Conservation (phyloP, 805 yeast genomes). For the Blastobotrys terrestris region DNA sequence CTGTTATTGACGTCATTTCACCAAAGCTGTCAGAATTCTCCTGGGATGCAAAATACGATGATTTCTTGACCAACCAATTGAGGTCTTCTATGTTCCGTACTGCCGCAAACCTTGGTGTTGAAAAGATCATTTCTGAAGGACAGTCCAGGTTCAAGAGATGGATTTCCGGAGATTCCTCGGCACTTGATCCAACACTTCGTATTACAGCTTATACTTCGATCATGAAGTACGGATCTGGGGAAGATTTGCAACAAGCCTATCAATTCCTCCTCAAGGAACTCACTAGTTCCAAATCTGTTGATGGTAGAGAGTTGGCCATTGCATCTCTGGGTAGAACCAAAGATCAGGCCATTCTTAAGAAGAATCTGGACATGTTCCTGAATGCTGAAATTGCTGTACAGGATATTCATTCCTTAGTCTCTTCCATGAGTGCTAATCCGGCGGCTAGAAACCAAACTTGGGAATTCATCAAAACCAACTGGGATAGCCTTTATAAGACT, state of each 20-base stretch:
- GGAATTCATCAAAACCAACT: conserved; percentile 45
- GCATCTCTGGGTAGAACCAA: conserved; percentile 46
- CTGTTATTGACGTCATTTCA: conserved; percentile 48
- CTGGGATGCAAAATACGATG: conserved; percentile 49
- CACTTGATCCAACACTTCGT: conserved; percentile 46
- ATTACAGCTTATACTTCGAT: conserved; percentile 39
- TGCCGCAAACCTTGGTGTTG: conserved; percentile 50
- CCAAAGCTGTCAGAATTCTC: conserved; percentile 48
- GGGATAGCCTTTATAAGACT: conserved; percentile 37
- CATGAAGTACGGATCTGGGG: conserved; percentile 34
- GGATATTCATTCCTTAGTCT: conserved; percentile 51
- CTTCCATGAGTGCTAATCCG: conserved; percentile 42
- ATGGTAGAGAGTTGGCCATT: conserved; percentile 51
- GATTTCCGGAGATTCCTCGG: conserved; percentile 39
- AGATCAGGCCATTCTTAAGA: conserved; percentile 34
- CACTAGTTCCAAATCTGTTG: conserved; percentile 46
- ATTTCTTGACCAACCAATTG: conserved; percentile 55
- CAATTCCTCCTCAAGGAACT: conserved; percentile 42
- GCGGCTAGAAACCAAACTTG: conserved; percentile 41
- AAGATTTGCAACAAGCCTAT: conserved; percentile 34
- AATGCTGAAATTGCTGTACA: conserved; percentile 40
- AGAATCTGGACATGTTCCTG: conserved; percentile 37
- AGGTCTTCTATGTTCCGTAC: conserved; percentile 54
- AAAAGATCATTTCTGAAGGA: conserved; percentile 40
- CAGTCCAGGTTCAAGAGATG: conserved; percentile 34